A percentile compares a stretch with the other conserved stretches of the same genome.
These are phyloP conservation scores for Solanum pimpinellifolium DNA, from an alignment of 257 asterid genomes.

Conservation along the genomic window DNA sequence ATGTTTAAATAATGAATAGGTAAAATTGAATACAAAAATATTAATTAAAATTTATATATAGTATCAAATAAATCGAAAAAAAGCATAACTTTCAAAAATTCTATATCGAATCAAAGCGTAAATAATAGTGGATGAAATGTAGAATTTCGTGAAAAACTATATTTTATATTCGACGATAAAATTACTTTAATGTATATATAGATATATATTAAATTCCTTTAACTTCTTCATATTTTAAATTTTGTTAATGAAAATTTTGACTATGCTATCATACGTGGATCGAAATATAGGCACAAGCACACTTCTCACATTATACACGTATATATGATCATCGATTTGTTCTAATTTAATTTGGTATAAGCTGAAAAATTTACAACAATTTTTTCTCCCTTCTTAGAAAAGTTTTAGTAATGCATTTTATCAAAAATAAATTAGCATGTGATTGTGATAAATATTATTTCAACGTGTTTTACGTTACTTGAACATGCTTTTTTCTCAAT, in stretches of 20 bases:
- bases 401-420: neutral
- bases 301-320: neutral
- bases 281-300: too few species aligned
- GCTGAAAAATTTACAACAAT: neutral
- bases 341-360: neutral
- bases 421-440: neutral
- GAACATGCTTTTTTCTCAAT: neutral
- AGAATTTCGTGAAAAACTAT: too few species aligned
- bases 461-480: neutral
- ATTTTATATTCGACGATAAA: too few species aligned
- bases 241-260: too few species aligned
- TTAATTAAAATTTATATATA: too few species aligned
- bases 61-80: neutral
- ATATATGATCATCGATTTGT: neutral
- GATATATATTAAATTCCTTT: too few species aligned
- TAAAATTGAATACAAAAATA: too few species aligned
- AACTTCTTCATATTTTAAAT: too few species aligned
- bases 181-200: too few species aligned
- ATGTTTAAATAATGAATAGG: too few species aligned
- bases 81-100: neutral
- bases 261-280: rapidly evolving
- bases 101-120: neutral
- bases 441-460: neutral
- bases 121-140: too few species aligned
- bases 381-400: neutral